Base-by-base conservation (phyloP, 2,329 filamentous ascomycete species). In the Taxawa tesnikishii region DNA sequence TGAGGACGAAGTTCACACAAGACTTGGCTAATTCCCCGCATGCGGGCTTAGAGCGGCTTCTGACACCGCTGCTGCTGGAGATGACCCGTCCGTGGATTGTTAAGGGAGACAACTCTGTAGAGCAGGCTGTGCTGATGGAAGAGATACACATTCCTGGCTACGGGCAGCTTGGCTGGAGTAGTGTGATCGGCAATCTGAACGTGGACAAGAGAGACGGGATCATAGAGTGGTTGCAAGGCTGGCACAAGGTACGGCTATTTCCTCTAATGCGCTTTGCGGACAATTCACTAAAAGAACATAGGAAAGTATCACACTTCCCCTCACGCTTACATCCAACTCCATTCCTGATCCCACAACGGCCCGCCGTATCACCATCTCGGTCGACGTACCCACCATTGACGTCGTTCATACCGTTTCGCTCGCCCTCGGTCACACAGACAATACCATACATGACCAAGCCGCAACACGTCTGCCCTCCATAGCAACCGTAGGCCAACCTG, bases 341-440 rank as follows among this genome's bases (percentile, higher is more conserved):
- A 29, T 31, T 10, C 16, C 13, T 6, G 45, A 6, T 51, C 14
- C 60, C 68, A 13, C 64, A 36, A 23, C 16, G 17, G 30, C 8
- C 26, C 17, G 36, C 32, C 76, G 75, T 9, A 87, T 98, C 44
- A 65, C 80, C 17, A 92, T 98, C 32, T 83, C 87, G 0, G 87
- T 98, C 10, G 84, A 94, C 37, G 75, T 98, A 2, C 88, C 88
- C 0, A 76, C 79, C 2, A 67, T 94, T 2, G 74, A 83, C 29
- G 73, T 94, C 13, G 72, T 96, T 0, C 81, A 93, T 54, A 92
- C 82, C 0, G 79, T 80, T 3, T 74, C 80, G 32, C 67, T 88
- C 16, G 61, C 63, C 16, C 55, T 83, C 26, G 33, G 52, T 31
- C 7, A 45, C 46, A 32, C 21, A 39, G n/a, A n/a, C n/a, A n/a